phyloP scores from a whole-genome alignment of 2,329 filamentous ascomycete genomes.

The Ceratocystiopsis minuta region DNA sequence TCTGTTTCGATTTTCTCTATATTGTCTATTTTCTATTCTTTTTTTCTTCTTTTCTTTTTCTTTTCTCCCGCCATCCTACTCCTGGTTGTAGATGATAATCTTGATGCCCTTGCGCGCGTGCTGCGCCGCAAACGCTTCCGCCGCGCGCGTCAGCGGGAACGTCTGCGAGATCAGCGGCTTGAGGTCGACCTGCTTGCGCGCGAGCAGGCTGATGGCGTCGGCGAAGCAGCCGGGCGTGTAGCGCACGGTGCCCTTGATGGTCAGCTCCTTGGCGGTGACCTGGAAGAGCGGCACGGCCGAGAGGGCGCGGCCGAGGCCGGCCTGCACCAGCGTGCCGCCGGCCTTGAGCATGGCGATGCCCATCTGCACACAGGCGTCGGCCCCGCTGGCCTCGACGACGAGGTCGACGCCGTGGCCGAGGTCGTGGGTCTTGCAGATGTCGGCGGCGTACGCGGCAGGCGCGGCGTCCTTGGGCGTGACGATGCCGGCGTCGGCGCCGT shows the following conservation, averaged over 20 bases:
- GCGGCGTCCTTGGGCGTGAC: slow-evolving; percentile 8
- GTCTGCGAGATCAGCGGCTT: slow-evolving; percentile 13
- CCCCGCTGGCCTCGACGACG: slow-evolving; percentile 12
- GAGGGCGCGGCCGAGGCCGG: slow-evolving; percentile 10
- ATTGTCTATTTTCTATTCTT: too few relatives aligned
- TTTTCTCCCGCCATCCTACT: slow-evolving; percentile 2
- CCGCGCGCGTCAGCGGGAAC: slow-evolving; percentile 9
- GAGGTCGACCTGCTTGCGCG: slow-evolving; percentile 9
- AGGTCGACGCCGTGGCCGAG: slow-evolving; percentile 11
- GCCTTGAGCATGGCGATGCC: slow-evolving; percentile 11
- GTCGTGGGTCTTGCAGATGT: slow-evolving; percentile 7
- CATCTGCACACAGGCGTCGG: slow-evolving; percentile 12
- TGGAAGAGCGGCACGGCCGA: slow-evolving; percentile 10
- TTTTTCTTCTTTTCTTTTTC: too few relatives aligned
- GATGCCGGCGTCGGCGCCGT: slow-evolving; percentile 11
- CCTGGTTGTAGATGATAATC: slow-evolving; percentile 12
- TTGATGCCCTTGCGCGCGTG: slow-evolving; percentile 11
- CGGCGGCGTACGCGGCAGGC: slow-evolving; percentile 2
- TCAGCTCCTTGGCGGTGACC: slow-evolving; percentile 12
- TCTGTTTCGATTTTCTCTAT: too few relatives aligned
- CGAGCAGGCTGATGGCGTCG: slow-evolving; percentile 11
- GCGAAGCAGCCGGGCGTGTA: slow-evolving; percentile 13
- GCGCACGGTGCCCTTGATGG: slow-evolving; percentile 12
- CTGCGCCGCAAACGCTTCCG: slow-evolving; percentile 11
- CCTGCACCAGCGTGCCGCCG: slow-evolving; percentile 12